A percentile compares a stretch with the other conserved stretches of the same genome.
Conservation (phyloP, 1,284 basidiomycete genomes). For the Thelephora terrestris region DNA sequence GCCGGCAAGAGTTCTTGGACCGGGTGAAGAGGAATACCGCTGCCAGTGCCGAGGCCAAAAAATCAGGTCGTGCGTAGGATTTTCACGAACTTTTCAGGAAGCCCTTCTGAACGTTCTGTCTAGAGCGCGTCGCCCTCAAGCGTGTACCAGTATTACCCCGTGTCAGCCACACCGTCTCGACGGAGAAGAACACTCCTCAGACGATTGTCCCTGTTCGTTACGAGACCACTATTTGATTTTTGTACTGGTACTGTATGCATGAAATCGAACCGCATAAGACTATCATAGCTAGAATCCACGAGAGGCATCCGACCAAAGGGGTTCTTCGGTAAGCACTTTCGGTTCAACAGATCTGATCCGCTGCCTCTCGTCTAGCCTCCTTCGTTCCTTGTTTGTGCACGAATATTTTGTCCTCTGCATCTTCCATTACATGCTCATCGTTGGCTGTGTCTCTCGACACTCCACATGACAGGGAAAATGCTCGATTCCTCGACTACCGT, state of each 20-base stretch:
- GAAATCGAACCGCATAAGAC: too few species aligned
- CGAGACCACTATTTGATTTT: conserved; percentile 71
- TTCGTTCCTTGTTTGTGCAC: too few species aligned
- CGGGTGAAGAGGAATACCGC: conserved; percentile 91
- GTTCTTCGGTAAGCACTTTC: too few species aligned
- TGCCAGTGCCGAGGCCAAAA: conserved; percentile 79
- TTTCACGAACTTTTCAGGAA: neutral
- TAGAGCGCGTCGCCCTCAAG: conserved; percentile 81
- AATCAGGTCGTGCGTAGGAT: conserved; percentile 72
- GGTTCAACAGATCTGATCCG: too few species aligned
- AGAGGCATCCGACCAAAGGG: too few species aligned
- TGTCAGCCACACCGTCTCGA: conserved; percentile 69
- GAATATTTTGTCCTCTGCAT: too few species aligned
- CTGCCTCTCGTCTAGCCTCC: too few species aligned
- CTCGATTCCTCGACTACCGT: too few species aligned
- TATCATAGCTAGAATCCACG: too few species aligned
- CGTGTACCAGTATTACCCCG: conserved; percentile 83
- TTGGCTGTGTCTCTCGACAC: too few species aligned
- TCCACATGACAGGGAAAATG: too few species aligned
- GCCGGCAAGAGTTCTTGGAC: conserved; percentile 96
- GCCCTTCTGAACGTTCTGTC: neutral
- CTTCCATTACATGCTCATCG: too few species aligned
- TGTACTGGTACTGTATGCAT: neutral
- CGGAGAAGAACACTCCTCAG: conserved; percentile 76
- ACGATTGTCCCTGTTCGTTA: conserved; percentile 89